Conservation (phyloP, 192 early-diverging fungal species). For the Linderina pennispora region DNA sequence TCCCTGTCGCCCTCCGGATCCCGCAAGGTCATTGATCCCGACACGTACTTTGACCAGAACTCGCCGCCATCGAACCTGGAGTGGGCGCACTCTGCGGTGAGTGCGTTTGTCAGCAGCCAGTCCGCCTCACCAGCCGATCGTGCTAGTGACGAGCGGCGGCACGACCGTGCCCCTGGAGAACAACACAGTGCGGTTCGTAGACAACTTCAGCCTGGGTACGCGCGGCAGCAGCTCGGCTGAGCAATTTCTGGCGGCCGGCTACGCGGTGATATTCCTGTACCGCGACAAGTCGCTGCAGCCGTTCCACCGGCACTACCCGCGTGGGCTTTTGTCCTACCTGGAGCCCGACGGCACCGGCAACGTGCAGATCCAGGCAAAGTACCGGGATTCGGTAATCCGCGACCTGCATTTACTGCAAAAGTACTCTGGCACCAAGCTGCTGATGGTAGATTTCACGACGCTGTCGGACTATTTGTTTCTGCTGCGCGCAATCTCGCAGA, state of each 20-base stretch:
- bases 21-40: constrained; percentile 52
- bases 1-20: not conserved
- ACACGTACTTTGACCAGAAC: constrained; percentile 71
- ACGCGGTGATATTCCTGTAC: constrained; percentile 95
- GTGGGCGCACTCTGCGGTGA: constrained; percentile 51
- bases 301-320: constrained; percentile 86
- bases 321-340: constrained; percentile 85
- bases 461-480: constrained; percentile 90
- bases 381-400: constrained; percentile 56
- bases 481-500: constrained; percentile 64
- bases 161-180: constrained; percentile 94
- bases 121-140: constrained; percentile 56
- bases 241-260: constrained; percentile 79
- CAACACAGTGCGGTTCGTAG: constrained; percentile 97
- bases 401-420: constrained; percentile 62
- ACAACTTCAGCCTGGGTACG: constrained; percentile 97
- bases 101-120: constrained; percentile 56
- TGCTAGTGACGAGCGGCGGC: constrained; percentile 90
- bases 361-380: constrained; percentile 61
- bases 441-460: constrained; percentile 84
- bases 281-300: constrained; percentile 92
- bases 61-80: constrained; percentile 57
- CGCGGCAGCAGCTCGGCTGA: constrained; percentile 96
- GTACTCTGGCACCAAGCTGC: constrained; percentile 55
- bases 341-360: constrained; percentile 51